Base-by-base conservation (phyloP, 148 eudicot species). In the Rhododendron griersonianum region DNA sequence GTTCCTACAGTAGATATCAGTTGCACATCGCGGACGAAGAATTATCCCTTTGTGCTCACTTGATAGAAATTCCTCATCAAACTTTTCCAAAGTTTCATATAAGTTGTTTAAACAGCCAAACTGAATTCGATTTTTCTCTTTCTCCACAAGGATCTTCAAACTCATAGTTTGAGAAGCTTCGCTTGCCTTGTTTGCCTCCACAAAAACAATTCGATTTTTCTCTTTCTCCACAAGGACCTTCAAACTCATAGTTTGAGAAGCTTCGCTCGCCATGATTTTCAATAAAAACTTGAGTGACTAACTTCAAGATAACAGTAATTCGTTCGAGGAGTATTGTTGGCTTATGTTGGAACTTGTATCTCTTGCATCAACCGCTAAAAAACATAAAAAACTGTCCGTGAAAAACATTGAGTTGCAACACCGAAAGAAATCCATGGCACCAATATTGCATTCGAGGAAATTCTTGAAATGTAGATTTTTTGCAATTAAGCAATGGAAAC, bases 41-140 rank as follows among this genome's bases (percentile, higher is more conserved):
- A 86, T 45, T 30, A 50, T 35, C 28, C 37, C 80, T 44, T 80
- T 80, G 79, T 19, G 83, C 48, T n/a, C 35, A 39, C 80, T 50
- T 67, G n/a, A 14, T 4, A 86, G 80, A 48, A 44, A 7, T 1
- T 81, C 39, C 69, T 80, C 73, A 33, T 81, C 80, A 21, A 81
- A 63, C n/a, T 86, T 86, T 44, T 67, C 80, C 13, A 81, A 33
- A 81, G 73, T 86, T 47, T 37, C 33, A 9, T 78, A 86, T 39
- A 86, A 51, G 50, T 81, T 81, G 55, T 69, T 86, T 61, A 86
- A 23, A 35, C 84, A 86, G 15, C 80, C 67, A 67, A 86, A 86
- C 71, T n/a, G n/a, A 79, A 86, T 50, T 69, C 11, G 37, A 2
- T 67, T 69, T 86, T 86, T 86, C 69, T 30, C 48, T 81, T 47